These are phyloP conservation scores for Senna tora DNA, from an alignment of 306 rosid species.

Conservation along the genomic window DNA sequence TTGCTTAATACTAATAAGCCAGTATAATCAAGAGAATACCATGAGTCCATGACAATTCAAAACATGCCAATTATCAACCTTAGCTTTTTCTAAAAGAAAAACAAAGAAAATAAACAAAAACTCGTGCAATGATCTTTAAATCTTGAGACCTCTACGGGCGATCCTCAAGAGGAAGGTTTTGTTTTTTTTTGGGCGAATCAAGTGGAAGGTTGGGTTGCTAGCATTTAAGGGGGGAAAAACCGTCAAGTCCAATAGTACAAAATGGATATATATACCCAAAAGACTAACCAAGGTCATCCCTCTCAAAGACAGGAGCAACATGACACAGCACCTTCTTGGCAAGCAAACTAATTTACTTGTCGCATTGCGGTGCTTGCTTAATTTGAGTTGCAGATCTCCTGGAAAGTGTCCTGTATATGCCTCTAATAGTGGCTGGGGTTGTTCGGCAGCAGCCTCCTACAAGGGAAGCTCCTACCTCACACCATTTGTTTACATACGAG, in stretches of 20 bases:
- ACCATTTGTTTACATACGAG: slow-evolving; percentile 57
- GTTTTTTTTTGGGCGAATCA: too few relatives aligned
- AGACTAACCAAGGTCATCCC: slow-evolving; percentile 23
- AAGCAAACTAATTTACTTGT: slow-evolving; percentile 26
- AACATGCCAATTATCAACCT: slow-evolving; percentile 20
- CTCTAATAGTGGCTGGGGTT: slow-evolving; percentile 57
- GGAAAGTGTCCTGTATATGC: slow-evolving; percentile 52
- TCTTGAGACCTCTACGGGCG: neutral
- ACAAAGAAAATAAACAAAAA: too few relatives aligned
- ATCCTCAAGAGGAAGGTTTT: too few relatives aligned
- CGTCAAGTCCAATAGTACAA: neutral
- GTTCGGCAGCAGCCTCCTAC: slow-evolving; percentile 69
- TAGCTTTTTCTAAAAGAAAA: neutral
- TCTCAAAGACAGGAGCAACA: slow-evolving; percentile 29
- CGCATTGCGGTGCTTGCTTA: slow-evolving; percentile 23
- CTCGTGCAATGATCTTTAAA: neutral
- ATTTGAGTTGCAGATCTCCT: slow-evolving; percentile 28
- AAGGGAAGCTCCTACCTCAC: slow-evolving; percentile 60
- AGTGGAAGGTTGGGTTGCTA: slow-evolving; percentile 2
- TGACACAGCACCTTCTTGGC: slow-evolving; percentile 31
- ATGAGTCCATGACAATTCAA: neutral
- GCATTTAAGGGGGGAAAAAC: slow-evolving; percentile 24
- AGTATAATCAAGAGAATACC: neutral
- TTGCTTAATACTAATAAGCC: neutral
- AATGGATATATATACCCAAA: slow-evolving; percentile 1